These are phyloP conservation scores for Peziza echinospora DNA, from an alignment of 495 filamentous ascomycete species.

Conservation along the genomic window DNA sequence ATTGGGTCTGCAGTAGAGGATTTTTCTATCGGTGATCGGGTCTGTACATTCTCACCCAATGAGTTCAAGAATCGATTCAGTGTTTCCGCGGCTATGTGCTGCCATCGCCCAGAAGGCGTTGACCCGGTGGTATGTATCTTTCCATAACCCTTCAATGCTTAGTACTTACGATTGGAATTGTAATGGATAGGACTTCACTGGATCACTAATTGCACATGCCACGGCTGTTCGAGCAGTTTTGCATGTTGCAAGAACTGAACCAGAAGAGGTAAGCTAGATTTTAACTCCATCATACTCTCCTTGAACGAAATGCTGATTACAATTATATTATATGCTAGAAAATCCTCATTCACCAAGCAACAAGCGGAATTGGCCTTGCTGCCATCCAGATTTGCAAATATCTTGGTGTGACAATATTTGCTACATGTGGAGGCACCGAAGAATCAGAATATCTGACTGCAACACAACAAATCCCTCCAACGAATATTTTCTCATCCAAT, in stretches of 20 bases:
- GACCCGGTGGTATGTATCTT: no score
- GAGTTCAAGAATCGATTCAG: conserved; percentile 25
- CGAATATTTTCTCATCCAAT: conserved; percentile 34
- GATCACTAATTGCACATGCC: no score
- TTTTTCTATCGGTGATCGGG: conserved; percentile 22
- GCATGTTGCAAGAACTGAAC: neutral
- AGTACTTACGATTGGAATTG: no score
- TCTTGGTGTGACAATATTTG: conserved; percentile 31
- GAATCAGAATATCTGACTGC: conserved; percentile 31
- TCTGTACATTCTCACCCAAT: neutral
- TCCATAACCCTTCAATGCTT: no score
- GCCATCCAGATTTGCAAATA: conserved; percentile 34
- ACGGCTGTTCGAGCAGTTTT: no score
- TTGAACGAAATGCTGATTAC: no score
- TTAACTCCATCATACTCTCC: conserved; percentile 36
- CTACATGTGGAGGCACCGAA: conserved; percentile 30
- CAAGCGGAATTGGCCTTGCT: conserved; percentile 29
- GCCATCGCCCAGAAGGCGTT: conserved; percentile 28
- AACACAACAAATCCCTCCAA: conserved; percentile 28
- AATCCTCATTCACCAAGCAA: conserved; percentile 37
- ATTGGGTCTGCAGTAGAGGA: conserved; percentile 26
- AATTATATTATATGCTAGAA: conserved; percentile 19
- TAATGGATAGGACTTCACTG: no score
- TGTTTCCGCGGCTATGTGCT: conserved; percentile 21
- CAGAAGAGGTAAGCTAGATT: neutral